phyloP scores from a whole-genome alignment of 257 asterid species.

The Nicotiana knightiana region DNA sequence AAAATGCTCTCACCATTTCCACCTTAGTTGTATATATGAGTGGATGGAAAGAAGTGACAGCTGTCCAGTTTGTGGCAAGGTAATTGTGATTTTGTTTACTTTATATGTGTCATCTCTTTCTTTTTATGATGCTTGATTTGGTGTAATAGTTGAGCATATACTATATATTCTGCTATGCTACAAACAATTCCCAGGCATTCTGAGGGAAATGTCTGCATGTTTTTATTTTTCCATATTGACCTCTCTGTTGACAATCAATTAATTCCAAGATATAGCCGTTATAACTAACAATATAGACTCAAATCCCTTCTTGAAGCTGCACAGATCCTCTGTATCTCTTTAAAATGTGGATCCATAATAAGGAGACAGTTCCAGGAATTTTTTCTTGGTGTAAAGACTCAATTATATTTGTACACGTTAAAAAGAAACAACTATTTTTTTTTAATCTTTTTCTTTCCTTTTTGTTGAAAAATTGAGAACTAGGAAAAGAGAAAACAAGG shows the following conservation, averaged over 20 bases:
- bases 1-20: conserved; percentile 86
- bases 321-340: not conserved
- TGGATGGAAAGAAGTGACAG: conserved; percentile 98
- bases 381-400: not conserved
- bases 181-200: not conserved
- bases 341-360: not conserved
- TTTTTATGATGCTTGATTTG: not conserved
- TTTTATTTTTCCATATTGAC: not conserved
- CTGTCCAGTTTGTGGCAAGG: conserved; percentile 98
- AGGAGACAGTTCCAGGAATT: not conserved
- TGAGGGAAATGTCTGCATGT: not conserved
- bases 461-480: not conserved
- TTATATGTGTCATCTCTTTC: not conserved
- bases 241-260: not conserved
- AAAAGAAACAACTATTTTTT: not conserved
- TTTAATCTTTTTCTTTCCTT: not conserved
- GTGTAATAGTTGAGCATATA: not conserved
- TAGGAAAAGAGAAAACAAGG: not conserved
- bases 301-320: not conserved
- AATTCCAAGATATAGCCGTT: not conserved
- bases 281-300: not conserved
- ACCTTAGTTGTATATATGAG: conserved; percentile 96
- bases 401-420: not conserved
- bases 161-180: not conserved
- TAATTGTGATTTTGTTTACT: conserved; percentile 14